Evolutionary conservation across 2,329 filamentous ascomycete species (phyloP).

Genomic region (Cylindrodendrum hubeiense): DNA sequence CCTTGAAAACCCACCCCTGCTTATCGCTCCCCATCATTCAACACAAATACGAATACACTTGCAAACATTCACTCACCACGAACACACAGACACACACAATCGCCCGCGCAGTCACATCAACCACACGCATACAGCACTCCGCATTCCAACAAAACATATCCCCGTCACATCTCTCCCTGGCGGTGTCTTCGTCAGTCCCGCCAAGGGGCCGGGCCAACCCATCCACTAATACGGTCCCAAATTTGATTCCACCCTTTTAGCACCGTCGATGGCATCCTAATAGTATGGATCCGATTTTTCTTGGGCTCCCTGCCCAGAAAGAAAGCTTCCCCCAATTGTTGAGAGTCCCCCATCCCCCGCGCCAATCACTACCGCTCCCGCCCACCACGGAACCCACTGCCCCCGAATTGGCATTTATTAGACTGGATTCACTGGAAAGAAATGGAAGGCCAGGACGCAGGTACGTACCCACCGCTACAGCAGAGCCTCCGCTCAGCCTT

Average conservation of each 20-base stretch:
- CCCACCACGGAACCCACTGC: constrained; percentile 9
- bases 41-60: constrained; percentile 3
- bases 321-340: constrained; percentile 46
- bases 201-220: not conserved
- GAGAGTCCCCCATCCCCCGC: constrained; percentile 39
- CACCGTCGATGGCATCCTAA: not conserved
- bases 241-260: not conserved
- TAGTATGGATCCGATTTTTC: not conserved
- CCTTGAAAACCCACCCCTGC: constrained; percentile 7
- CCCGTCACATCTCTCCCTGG: not conserved
- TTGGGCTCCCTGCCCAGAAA: constrained; percentile 1
- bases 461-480: constrained; percentile 13
- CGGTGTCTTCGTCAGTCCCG: not conserved
- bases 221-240: not conserved
- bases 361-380: constrained; percentile 34
- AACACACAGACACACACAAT: not conserved
- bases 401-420: constrained; percentile 6
- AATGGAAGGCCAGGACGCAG: constrained; percentile 12
- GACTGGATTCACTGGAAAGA: constrained; percentile 3
- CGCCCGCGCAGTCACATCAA: not conserved
- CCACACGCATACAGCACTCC: not conserved
- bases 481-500: constrained; percentile 39
- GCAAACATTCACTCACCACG: not conserved
- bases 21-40: constrained; percentile 25
- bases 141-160: constrained; percentile 3